Conservation (phyloP, 1,139 yeast species). For the Scheffersomyces quercinus region DNA sequence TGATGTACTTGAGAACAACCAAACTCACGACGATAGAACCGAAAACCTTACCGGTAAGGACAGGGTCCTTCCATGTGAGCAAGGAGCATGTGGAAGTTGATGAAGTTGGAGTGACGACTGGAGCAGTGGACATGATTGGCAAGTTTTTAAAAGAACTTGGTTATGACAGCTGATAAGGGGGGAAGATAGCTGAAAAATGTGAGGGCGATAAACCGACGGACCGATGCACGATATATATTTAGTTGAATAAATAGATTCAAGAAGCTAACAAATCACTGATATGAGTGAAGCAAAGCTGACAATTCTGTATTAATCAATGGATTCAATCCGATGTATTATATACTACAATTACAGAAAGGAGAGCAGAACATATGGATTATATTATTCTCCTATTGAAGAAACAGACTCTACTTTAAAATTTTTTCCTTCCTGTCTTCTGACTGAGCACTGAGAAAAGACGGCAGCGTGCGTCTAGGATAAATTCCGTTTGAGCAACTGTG, state of each 20-base stretch:
- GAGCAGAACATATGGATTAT: too few relatives aligned
- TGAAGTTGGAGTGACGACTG: conserved; percentile 12
- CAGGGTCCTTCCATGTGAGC: conserved; percentile 84
- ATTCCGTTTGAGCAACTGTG: too few relatives aligned
- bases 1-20: conserved; percentile 66
- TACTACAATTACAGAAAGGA: too few relatives aligned
- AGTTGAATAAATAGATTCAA: not conserved
- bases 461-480: too few relatives aligned
- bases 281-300: too few relatives aligned
- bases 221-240: conserved; percentile 8
- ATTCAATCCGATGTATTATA: too few relatives aligned
- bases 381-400: too few relatives aligned
- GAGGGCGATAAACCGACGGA: conserved; percentile 4
- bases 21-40: conserved; percentile 63
- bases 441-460: too few relatives aligned
- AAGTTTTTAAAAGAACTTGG: conserved; percentile 2
- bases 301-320: too few relatives aligned
- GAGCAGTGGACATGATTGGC: conserved; percentile 14
- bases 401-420: too few relatives aligned
- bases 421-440: too few relatives aligned
- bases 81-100: conserved; percentile 25
- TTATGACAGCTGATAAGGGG: not conserved
- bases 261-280: too few relatives aligned
- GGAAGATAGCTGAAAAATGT: conserved; percentile 7
- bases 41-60: conserved; percentile 73